Base-by-base conservation (phyloP, 2,329 filamentous ascomycete species). In the Aureobasidium sp. region DNA sequence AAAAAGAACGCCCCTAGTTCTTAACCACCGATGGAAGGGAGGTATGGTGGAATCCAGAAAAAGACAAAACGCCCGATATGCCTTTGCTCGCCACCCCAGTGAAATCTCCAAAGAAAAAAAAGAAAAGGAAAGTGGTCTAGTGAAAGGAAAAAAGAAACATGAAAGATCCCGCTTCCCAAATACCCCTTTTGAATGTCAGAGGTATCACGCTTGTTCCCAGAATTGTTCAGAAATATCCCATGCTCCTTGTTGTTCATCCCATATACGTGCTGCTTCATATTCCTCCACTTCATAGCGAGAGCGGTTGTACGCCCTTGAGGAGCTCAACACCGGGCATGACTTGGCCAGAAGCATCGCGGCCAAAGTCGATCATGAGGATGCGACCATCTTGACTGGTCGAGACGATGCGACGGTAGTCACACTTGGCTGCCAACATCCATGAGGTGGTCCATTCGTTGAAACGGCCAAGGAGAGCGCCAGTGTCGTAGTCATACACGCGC, bases 351-450 rank as follows among this genome's bases (percentile, higher is more conserved):
- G 67, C 67, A 55, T 64, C 61, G 19, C 70, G 65, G 19, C 84
- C 94, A 76, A 97, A 99, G 75, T 99, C 94, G 80, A 97, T 87
- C 62, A 99, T 88, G 61, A 97, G 77, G 55, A 95, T 91, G 70
- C 95, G 87, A 35, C 92, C 89, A 69, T 96, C 92, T 74, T 99
- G 94, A 53, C 92, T 94, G 0, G 93, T 95, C 67, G 90, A 94
- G 64, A 99, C 89, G 64, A 99, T 94, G 63, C 94, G 85, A 62
- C 93, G 82, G 74, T 97, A 97, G 71, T 99, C 93, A 64, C 89
- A 92, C 80, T 96, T 96, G 55, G 94, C 94, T 65, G 90, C 92
- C 62, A 99, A 77, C 69, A 99, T 95, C 94, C 94, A 99, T 74
- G 90, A 95, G 11, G 88, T 87, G 61, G 96, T 95, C 91, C 92